A percentile compares a stretch with the other conserved stretches of the same genome.
Conservation (phyloP, 2,329 filamentous ascomycete species). For the Dothidotthia symphoricarpi region DNA sequence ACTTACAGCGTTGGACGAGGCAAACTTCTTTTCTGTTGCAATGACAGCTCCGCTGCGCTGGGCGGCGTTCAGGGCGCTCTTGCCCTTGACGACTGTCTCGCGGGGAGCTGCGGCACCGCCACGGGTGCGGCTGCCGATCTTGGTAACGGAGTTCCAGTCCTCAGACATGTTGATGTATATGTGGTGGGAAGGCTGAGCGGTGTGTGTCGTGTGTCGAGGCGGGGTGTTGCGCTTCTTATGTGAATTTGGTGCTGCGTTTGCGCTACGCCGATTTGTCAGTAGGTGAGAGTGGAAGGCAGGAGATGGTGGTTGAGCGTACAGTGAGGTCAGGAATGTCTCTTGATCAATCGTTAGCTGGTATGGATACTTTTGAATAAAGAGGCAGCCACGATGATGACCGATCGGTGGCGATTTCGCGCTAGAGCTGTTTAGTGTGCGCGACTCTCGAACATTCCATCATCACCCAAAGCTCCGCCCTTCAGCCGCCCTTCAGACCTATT, state of each 20-base stretch:
- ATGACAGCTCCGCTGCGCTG: slow-evolving; percentile 74
- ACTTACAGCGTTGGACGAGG: slow-evolving; percentile 75
- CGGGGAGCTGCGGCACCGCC: slow-evolving; percentile 65
- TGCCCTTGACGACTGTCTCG: slow-evolving; percentile 87
- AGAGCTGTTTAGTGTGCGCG: slow-evolving; percentile 9
- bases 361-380: slow-evolving; percentile 7
- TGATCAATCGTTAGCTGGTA: slow-evolving; percentile 12
- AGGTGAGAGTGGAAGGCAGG: not conserved
- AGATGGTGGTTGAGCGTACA: slow-evolving; percentile 5
- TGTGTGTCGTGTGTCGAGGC: slow-evolving; percentile 9
- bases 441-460: slow-evolving; percentile 19
- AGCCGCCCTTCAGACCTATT: too few relatives aligned
- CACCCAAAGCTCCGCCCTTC: too few relatives aligned
- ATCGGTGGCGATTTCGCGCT: too few relatives aligned
- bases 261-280: slow-evolving; percentile 9
- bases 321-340: slow-evolving; percentile 1
- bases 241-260: slow-evolving; percentile 6
- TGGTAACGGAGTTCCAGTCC: slow-evolving; percentile 86
- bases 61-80: slow-evolving; percentile 82
- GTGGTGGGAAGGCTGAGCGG: slow-evolving; percentile 2
- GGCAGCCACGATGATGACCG: too few relatives aligned
- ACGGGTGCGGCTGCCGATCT: slow-evolving; percentile 85
- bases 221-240: slow-evolving; percentile 13
- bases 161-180: slow-evolving; percentile 57
- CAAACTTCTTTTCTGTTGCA: slow-evolving; percentile 88